Evolutionary conservation across 805 yeast species (phyloP).

Genomic region (Zygotorulaspora danielsina): DNA sequence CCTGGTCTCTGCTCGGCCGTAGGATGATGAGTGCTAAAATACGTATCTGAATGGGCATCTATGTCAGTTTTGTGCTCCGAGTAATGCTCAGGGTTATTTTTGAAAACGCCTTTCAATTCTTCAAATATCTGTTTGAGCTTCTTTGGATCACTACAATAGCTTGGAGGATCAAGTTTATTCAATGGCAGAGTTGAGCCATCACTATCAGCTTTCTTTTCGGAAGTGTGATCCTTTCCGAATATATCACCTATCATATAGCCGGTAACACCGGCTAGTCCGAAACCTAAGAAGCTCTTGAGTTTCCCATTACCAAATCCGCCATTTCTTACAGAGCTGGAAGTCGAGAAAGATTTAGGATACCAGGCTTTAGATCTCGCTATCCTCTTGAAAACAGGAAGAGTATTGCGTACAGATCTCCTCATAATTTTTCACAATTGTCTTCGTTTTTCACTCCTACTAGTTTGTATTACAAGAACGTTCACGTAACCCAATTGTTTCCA

Average conservation of each 20-base stretch:
- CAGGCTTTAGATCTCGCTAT: background rate
- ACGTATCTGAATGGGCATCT: conserved; percentile 54
- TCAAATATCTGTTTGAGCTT: conserved; percentile 40
- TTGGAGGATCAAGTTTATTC: conserved; percentile 21
- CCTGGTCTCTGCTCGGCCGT: conserved; percentile 52
- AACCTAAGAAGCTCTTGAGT: background rate
- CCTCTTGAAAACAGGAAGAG: background rate
- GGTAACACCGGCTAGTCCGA: conserved; percentile 10
- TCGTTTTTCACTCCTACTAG: no score
- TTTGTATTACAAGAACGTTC: no score
- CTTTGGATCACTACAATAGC: conserved; percentile 36
- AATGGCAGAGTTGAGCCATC: conserved; percentile 21
- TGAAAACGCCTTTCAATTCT: conserved; percentile 40
- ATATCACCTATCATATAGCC: conserved; percentile 14
- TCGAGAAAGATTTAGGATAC: background rate
- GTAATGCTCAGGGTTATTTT: conserved; percentile 34
- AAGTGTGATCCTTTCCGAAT: no score
- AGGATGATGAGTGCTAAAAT: conserved; percentile 62
- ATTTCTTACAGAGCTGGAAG: background rate
- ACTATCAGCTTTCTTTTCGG: background rate
- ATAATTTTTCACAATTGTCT: no score
- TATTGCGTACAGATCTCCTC: background rate
- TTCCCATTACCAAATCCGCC: background rate
- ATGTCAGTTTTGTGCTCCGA: conserved; percentile 40
- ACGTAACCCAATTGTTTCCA: no score